Conservation (phyloP, 352 stramenopile species). For the Phytopythium boreale region DNA sequence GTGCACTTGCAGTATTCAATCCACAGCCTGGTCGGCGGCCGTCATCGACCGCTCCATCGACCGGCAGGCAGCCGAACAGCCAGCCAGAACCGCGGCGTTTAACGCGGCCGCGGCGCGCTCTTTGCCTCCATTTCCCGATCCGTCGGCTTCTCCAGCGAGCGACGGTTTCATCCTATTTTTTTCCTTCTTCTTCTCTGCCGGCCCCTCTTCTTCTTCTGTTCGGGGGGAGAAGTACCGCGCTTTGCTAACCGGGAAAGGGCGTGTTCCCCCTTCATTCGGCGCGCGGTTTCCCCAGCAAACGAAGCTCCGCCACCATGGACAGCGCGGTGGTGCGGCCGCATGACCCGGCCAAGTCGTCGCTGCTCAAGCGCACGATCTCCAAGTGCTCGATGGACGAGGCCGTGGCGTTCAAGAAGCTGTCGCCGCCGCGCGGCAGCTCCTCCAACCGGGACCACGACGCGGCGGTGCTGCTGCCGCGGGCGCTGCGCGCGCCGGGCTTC, state of each 20-base stretch:
- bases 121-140: neutral
- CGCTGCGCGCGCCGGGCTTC: slow-evolving; percentile 1
- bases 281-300: too few species aligned
- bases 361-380: slow-evolving; percentile 77
- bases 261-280: neutral
- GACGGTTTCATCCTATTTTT: neutral
- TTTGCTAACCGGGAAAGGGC: neutral
- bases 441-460: slow-evolving; percentile 21
- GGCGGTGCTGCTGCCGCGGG: slow-evolving; percentile 45
- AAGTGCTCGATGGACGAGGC: slow-evolving; percentile 59
- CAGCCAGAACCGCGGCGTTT: too few species aligned
- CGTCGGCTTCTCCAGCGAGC: neutral
- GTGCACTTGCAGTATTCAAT: slow-evolving; percentile 1
- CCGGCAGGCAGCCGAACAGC: too few species aligned
- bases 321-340: slow-evolving; percentile 21
- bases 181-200: neutral
- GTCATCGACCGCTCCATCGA: neutral
- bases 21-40: neutral
- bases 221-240: neutral
- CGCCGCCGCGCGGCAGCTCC: slow-evolving; percentile 10
- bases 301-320: too few species aligned
- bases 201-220: too few species aligned
- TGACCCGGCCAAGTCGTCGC: slow-evolving; percentile 4
- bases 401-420: slow-evolving; percentile 46
- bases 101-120: too few species aligned